Conservation (phyloP, 148 eudicot genomes). For the Spergularia bocconei region DNA sequence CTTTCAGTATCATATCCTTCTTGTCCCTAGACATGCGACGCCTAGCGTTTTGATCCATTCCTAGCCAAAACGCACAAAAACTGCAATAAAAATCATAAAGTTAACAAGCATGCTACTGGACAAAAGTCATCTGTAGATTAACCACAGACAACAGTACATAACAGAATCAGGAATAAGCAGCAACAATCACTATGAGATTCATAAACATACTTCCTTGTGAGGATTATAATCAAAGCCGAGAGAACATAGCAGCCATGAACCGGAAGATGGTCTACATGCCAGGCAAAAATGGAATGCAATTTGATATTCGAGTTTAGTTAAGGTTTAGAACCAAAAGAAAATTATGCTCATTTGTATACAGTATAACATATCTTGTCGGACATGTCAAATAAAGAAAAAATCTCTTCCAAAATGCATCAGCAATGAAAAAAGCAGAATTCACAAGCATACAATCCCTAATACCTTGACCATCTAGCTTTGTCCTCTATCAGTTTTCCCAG, state of each 20-base stretch:
- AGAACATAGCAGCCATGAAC: too few relatives aligned
- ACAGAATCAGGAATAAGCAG: background rate
- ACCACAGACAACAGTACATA: background rate
- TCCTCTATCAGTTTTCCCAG: constrained; percentile 74
- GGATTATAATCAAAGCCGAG: background rate
- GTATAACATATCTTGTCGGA: background rate
- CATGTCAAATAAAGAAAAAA: background rate
- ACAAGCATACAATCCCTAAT: constrained; percentile 12
- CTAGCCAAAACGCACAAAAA: constrained; percentile 87
- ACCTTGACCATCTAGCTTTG: constrained; percentile 95
- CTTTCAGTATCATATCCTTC: constrained; percentile 65
- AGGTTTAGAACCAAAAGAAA: too few relatives aligned
- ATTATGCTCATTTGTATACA: too few relatives aligned
- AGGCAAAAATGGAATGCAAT: background rate
- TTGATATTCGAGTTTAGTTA: background rate
- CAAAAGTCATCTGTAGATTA: background rate
- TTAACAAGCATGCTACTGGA: background rate
- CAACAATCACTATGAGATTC: background rate
- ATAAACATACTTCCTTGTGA: background rate
- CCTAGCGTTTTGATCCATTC: constrained; percentile 68
- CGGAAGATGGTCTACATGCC: background rate
- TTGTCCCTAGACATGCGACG: constrained; percentile 83
- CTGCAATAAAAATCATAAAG: constrained; percentile 38
- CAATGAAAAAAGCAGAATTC: constrained; percentile 7
- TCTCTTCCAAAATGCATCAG: background rate